A percentile compares a stretch with the other conserved stretches of the same genome.
Evolutionary conservation across 2,329 filamentous ascomycete species (phyloP).

Genomic region (Sclerotinia nivalis): DNA sequence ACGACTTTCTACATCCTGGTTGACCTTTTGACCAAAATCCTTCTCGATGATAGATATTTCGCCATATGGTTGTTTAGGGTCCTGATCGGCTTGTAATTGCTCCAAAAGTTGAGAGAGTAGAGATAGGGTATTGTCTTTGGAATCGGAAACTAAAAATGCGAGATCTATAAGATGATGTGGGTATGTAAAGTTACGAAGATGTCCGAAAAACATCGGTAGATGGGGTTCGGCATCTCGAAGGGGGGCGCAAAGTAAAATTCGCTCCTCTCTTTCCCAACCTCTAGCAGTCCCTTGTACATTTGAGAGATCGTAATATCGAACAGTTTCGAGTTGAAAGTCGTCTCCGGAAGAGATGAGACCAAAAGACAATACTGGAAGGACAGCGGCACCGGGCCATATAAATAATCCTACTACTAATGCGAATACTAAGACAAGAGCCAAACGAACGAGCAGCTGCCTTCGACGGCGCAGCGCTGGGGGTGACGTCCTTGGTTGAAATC

Average conservation of each 20-base stretch:
- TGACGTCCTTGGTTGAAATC: slow-evolving; percentile 82
- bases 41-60: slow-evolving; percentile 98
- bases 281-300: slow-evolving; percentile 88
- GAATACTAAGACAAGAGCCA: slow-evolving; percentile 60
- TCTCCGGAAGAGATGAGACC: slow-evolving; percentile 67
- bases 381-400: slow-evolving; percentile 67
- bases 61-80: slow-evolving; percentile 81
- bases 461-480: slow-evolving; percentile 70
- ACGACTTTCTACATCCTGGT: slow-evolving; percentile 95
- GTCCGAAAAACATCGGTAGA: slow-evolving; percentile 97
- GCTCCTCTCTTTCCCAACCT: slow-evolving; percentile 95
- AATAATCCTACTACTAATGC: slow-evolving; percentile 71
- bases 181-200: slow-evolving; percentile 94
- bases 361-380: slow-evolving; percentile 64
- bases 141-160: slow-evolving; percentile 95
- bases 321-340: slow-evolving; percentile 83
- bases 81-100: slow-evolving; percentile 75
- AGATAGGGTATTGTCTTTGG: slow-evolving; percentile 83
- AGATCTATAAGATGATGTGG: slow-evolving; percentile 95
- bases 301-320: slow-evolving; percentile 94
- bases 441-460: slow-evolving; percentile 68
- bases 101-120: slow-evolving; percentile 75
- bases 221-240: slow-evolving; percentile 90
- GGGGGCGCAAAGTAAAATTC: slow-evolving; percentile 91
- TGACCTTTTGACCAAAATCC: slow-evolving; percentile 96